Conservation (phyloP, 148 eudicot genomes). For the Rhododendron simsii region DNA sequence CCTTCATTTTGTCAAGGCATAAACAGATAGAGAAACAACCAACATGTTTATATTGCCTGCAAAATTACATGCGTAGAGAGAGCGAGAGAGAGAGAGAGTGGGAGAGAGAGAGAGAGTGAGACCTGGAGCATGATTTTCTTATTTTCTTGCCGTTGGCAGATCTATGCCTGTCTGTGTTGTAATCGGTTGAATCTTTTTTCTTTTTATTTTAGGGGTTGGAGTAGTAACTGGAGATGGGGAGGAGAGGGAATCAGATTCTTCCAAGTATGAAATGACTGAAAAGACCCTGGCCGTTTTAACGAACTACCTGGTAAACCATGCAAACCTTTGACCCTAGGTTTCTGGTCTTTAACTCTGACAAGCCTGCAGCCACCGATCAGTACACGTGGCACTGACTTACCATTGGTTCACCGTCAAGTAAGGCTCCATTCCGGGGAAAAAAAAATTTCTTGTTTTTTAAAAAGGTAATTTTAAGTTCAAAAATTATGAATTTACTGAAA, state of each 20-base stretch:
- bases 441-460: no score
- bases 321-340: not conserved
- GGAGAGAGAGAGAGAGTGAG: not conserved
- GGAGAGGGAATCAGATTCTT: not conserved
- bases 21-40: not conserved
- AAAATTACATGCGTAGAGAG: not conserved
- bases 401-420: not conserved
- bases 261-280: not conserved
- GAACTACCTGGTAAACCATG: slow-evolving; percentile 1
- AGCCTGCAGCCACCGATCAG: not conserved
- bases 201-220: not conserved
- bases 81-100: not conserved
- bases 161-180: not conserved
- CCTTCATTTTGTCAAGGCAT: not conserved
- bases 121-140: not conserved
- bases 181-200: not conserved
- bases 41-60: not conserved
- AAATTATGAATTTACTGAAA: no score
- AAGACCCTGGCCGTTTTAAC: not conserved
- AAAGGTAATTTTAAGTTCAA: no score
- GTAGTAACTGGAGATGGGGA: not conserved
- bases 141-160: not conserved
- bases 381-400: not conserved
- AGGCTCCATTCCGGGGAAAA: no score
- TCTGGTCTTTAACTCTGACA: not conserved